These are phyloP conservation scores for Talaromyces sp. DNA, from an alignment of 2,329 filamentous ascomycete genomes.

Conservation along the genomic window DNA sequence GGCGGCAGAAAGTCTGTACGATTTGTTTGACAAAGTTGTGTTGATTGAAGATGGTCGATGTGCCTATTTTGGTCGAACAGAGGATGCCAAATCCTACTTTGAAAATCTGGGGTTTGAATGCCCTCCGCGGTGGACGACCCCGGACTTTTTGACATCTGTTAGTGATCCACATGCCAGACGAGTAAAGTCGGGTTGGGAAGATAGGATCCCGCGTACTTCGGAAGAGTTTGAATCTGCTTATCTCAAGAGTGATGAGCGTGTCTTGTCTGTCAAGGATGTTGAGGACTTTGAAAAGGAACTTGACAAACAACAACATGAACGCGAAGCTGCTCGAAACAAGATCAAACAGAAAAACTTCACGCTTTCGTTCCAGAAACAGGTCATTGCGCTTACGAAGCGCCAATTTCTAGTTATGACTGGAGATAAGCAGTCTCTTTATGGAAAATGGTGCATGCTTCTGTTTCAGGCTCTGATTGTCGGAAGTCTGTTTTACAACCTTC, in stretches of 20 bases:
- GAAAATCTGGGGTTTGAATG: constrained; percentile 66
- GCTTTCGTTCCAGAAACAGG: constrained; percentile 30
- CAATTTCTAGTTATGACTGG: constrained; percentile 50
- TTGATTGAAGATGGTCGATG: constrained; percentile 64
- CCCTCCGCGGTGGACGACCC: constrained; percentile 65
- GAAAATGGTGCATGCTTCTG: constrained; percentile 47
- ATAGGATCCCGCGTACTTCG: constrained; percentile 50
- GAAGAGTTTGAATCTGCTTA: constrained; percentile 52
- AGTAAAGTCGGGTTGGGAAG: constrained; percentile 52
- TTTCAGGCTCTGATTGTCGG: constrained; percentile 44
- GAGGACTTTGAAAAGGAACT: constrained; percentile 49
- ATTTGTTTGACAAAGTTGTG: constrained; percentile 63
- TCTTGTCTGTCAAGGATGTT: constrained; percentile 44
- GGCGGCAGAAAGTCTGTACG: constrained; percentile 49
- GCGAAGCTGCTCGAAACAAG: constrained; percentile 32
- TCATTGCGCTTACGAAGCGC: constrained; percentile 47
- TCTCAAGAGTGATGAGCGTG: constrained; percentile 42
- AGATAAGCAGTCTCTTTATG: constrained; percentile 46
- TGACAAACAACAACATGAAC: constrained; percentile 36
- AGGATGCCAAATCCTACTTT: constrained; percentile 64
- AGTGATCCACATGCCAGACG: constrained; percentile 57
- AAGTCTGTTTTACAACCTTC: constrained; percentile 51
- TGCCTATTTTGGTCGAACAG: constrained; percentile 63
- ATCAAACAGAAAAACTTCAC: constrained; percentile 49
- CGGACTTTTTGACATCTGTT: constrained; percentile 73